Conservation (phyloP, 768 basidiomycete genomes). For the Rhodotorula taiwanensis region DNA sequence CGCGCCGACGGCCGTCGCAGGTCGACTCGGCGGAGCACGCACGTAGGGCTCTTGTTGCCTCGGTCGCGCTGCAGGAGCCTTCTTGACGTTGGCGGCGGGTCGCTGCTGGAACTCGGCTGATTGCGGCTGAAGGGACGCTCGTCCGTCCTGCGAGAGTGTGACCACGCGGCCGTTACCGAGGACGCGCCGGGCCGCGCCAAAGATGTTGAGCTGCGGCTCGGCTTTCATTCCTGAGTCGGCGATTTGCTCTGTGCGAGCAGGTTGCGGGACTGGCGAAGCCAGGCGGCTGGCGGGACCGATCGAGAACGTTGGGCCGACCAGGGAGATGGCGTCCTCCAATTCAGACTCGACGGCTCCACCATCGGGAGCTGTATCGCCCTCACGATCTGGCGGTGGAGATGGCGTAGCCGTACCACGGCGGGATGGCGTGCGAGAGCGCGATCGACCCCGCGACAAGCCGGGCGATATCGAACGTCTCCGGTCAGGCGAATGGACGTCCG, state of each 20-base stretch:
- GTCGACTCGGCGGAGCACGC: neutral
- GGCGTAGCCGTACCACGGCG: neutral
- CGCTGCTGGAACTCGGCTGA: neutral
- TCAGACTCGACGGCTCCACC: neutral
- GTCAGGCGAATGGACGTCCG: too few relatives aligned
- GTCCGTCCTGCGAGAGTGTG: slow-evolving; percentile 10
- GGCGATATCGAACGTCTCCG: too few relatives aligned
- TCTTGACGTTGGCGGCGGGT: neutral
- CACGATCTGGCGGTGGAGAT: slow-evolving; percentile 11
- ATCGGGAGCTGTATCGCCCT: too few relatives aligned
- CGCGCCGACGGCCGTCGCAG: neutral
- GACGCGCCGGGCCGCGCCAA: slow-evolving; percentile 22
- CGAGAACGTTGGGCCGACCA: slow-evolving; percentile 5
- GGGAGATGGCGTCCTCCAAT: slow-evolving; percentile 18
- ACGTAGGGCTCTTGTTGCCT: slow-evolving; percentile 16
- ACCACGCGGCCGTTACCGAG: slow-evolving; percentile 20
- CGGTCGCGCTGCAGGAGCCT: neutral
- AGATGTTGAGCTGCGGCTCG: slow-evolving; percentile 16
- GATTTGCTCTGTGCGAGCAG: too few relatives aligned
- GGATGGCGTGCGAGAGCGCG: slow-evolving; percentile 14
- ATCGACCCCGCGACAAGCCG: slow-evolving; percentile 3
- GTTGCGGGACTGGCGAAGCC: neutral
- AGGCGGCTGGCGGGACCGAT: neutral
- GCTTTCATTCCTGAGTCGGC: neutral
- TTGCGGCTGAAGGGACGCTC: neutral